Percentiles rank a stretch among this genome's conserved stretches.
Conservation (phyloP, 2,329 filamentous ascomycete species). For the Stromatinia cepivora region DNA sequence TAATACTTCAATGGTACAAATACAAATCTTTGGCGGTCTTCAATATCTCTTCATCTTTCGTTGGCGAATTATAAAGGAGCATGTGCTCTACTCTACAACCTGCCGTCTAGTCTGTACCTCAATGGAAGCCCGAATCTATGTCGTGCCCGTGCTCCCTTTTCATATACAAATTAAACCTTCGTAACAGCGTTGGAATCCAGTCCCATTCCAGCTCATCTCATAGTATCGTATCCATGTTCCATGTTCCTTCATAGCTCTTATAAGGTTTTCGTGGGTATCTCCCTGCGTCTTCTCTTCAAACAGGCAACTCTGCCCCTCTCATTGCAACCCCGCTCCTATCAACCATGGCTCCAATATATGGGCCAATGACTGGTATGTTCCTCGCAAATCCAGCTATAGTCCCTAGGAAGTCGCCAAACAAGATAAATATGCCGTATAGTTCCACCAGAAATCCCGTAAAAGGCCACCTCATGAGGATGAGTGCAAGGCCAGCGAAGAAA, state of each 20-base stretch:
- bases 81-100: slow-evolving; percentile 26
- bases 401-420: slow-evolving; percentile 95
- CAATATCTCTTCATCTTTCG: slow-evolving; percentile 17
- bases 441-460: slow-evolving; percentile 89
- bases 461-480: slow-evolving; percentile 90
- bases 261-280: not conserved
- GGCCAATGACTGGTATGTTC: slow-evolving; percentile 80
- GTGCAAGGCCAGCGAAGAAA: slow-evolving; percentile 77
- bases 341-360: slow-evolving; percentile 74
- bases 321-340: slow-evolving; percentile 69
- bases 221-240: not conserved
- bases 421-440: slow-evolving; percentile 84
- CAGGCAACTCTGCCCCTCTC: slow-evolving; percentile 75
- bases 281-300: slow-evolving; percentile 49
- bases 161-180: slow-evolving; percentile 12
- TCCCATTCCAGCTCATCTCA: not conserved
- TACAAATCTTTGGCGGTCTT: not conserved
- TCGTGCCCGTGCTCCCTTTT: not conserved
- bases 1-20: slow-evolving; percentile 13
- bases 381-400: slow-evolving; percentile 88
- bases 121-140: not conserved
- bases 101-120: slow-evolving; percentile 17
- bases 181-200: not conserved
- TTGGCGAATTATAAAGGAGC: slow-evolving; percentile 25
- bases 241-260: slow-evolving; percentile 14